Percentiles rank a stretch among this genome's conserved stretches.
These are phyloP conservation scores for Theobroma grandiflorum DNA, from an alignment of 441 rosid species.

Conservation along the genomic window DNA sequence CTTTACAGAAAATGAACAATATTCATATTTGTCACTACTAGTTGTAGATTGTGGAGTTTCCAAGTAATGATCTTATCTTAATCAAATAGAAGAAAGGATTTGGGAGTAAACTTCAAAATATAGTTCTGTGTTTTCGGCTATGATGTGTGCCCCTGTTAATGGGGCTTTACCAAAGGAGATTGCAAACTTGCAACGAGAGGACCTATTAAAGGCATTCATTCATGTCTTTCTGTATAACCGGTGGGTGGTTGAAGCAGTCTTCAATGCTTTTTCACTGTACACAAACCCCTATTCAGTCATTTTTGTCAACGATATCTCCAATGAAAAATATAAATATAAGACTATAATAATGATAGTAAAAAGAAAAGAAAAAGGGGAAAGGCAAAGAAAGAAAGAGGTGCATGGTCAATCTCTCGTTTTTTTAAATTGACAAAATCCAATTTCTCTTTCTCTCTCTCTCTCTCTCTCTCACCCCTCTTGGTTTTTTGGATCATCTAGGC, in stretches of 20 bases:
- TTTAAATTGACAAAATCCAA: conserved; percentile 19
- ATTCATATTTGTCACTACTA: too few relatives aligned
- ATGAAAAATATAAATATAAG: not conserved
- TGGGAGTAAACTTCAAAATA: not conserved
- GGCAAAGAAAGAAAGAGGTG: not conserved
- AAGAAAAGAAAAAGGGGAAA: not conserved
- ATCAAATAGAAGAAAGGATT: not conserved
- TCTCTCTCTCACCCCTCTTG: not conserved
- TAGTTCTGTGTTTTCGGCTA: not conserved
- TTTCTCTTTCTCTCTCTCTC: conserved; percentile 19
- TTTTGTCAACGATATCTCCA: conserved; percentile 43
- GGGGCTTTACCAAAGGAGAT: not conserved
- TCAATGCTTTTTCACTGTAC: conserved; percentile 24
- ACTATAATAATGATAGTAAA: not conserved
- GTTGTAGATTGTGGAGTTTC: too few relatives aligned
- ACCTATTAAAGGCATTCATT: conserved; percentile 13
- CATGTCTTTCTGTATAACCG: conserved; percentile 30
- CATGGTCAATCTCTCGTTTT: conserved; percentile 8
- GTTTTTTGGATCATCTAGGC: conserved; percentile 11
- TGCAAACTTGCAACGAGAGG: not conserved
- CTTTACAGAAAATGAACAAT: too few relatives aligned
- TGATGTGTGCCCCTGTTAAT: not conserved
- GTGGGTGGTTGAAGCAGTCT: conserved; percentile 43
- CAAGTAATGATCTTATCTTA: too few relatives aligned
- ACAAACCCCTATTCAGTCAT: conserved; percentile 22